phyloP scores from a whole-genome alignment of 306 rosid species.

The Medicago arabica region DNA sequence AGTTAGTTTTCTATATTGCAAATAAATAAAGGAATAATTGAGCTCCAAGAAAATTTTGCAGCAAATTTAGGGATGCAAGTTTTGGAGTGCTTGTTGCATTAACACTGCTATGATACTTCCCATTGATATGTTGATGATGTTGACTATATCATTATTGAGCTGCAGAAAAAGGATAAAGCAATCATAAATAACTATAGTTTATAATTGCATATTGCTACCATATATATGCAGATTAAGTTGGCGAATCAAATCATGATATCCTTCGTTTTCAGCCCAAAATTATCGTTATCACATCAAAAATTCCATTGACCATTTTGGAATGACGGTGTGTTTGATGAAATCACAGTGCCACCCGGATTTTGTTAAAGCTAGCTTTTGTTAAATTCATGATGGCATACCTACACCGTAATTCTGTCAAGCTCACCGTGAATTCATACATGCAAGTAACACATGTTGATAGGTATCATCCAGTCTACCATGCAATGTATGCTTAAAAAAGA shows the following conservation, averaged over 20 bases:
- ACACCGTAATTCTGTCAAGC: not conserved
- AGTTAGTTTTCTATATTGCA: constrained; percentile 15
- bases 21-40: constrained; percentile 4
- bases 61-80: constrained; percentile 44
- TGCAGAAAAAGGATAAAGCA: constrained; percentile 51
- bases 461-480: not conserved
- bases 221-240: constrained; percentile 6
- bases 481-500: not conserved
- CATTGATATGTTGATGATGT: constrained; percentile 85
- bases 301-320: not conserved
- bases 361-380: not conserved
- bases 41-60: constrained; percentile 11
- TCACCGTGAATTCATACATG: not conserved
- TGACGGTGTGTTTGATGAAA: not conserved
- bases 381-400: not conserved
- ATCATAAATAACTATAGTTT: constrained; percentile 8
- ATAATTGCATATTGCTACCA: constrained; percentile 16
- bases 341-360: not conserved
- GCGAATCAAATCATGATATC: not conserved
- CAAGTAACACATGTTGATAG: not conserved
- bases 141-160: constrained; percentile 92
- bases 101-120: constrained; percentile 88
- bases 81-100: constrained; percentile 75
- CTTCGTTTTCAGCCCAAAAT: not conserved
- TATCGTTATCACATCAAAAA: not conserved